Evolutionary conservation across 1,139 yeast genomes (phyloP).

Genomic region (Pichia sp.): DNA sequence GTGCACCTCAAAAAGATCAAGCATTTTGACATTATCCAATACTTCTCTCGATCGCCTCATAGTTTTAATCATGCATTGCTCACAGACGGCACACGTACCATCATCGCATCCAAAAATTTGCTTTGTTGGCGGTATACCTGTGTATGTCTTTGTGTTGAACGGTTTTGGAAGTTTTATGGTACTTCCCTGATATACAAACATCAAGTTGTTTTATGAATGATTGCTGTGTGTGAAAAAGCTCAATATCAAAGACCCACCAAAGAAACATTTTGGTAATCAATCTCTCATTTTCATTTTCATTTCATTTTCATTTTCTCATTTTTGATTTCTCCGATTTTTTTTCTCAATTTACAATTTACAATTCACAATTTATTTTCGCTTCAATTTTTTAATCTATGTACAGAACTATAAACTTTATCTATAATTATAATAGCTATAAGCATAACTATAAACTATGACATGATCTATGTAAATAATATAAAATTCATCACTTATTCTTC

Average conservation of each 20-base stretch:
- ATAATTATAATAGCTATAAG: neutral
- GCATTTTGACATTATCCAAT: neutral
- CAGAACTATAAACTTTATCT: neutral
- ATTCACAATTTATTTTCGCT: neutral
- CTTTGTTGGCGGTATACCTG: neutral
- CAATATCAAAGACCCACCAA: too few relatives aligned
- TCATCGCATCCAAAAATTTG: slow-evolving; percentile 1
- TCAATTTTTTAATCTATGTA: neutral
- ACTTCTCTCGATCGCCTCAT: neutral
- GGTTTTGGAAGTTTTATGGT: neutral
- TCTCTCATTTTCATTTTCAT: neutral
- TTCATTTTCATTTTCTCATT: neutral
- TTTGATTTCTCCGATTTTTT: neutral
- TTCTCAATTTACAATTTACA: neutral
- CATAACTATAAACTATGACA: neutral
- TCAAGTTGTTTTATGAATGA: neutral
- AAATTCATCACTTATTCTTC: neutral
- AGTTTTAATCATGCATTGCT: slow-evolving; percentile 1
- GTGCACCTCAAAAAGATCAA: neutral
- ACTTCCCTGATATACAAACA: neutral
- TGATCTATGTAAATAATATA: neutral
- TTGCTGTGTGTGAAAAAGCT: neutral
- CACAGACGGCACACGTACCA: slow-evolving; percentile 1
- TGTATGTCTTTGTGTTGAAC: neutral
- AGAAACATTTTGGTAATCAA: too few relatives aligned